These are phyloP conservation scores for Trichophyton verrucosum DNA, from an alignment of 2,329 filamentous ascomycete species.

Conservation along the genomic window DNA sequence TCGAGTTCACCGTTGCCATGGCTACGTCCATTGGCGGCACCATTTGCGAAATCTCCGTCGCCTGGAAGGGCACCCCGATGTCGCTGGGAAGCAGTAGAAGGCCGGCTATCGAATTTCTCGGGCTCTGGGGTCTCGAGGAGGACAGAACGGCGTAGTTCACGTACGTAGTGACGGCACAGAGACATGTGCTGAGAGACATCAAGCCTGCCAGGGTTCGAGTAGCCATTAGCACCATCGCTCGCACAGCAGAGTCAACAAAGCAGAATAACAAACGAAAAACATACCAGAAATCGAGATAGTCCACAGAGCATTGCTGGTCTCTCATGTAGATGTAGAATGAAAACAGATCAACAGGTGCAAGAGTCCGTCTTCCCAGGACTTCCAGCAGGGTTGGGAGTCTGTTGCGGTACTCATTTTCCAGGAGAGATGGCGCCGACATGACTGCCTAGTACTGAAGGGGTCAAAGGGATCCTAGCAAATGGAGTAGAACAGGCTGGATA, in stretches of 20 bases:
- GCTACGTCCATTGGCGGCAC: slow-evolving; percentile 31
- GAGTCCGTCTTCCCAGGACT: slow-evolving; percentile 84
- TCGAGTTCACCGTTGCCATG: slow-evolving; percentile 52
- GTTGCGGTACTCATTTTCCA: slow-evolving; percentile 50
- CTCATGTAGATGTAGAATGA: slow-evolving; percentile 99
- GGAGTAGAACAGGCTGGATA: background rate
- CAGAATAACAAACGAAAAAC: slow-evolving; percentile 19
- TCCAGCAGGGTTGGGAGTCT: slow-evolving; percentile 90
- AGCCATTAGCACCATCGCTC: slow-evolving; percentile 6
- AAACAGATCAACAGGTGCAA: slow-evolving; percentile 90
- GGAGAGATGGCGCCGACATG: slow-evolving; percentile 16
- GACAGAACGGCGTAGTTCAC: slow-evolving; percentile 84
- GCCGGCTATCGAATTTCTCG: slow-evolving; percentile 65
- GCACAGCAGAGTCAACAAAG: background rate
- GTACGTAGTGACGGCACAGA: slow-evolving; percentile 87
- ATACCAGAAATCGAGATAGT: slow-evolving; percentile 97
- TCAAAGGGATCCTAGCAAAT: background rate
- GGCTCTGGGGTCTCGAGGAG: slow-evolving; percentile 85
- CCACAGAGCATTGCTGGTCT: slow-evolving; percentile 92
- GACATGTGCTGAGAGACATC: slow-evolving; percentile 99
- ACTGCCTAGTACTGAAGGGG: background rate
- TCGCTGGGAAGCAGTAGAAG: slow-evolving; percentile 7
- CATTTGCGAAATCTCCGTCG: background rate
- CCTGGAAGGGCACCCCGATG: background rate
- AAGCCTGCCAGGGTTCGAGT: slow-evolving; percentile 50